Percentiles rank a stretch among this genome's conserved stretches.
Evolutionary conservation across 768 basidiomycete species (phyloP).

Genomic region (Suillus decipiens): DNA sequence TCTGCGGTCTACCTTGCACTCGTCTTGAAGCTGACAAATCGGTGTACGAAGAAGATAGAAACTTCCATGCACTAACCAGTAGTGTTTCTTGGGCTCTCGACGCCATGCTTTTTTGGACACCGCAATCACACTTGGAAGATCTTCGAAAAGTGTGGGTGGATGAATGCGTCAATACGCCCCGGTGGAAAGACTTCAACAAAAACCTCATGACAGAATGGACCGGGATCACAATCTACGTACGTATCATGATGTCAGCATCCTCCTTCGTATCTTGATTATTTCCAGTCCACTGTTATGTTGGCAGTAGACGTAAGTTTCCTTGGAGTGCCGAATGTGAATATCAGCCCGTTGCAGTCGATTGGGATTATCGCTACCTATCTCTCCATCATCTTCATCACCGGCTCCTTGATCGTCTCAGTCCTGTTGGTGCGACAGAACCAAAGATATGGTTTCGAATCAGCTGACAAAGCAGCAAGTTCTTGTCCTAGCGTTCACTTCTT

Average conservation of each 20-base stretch:
- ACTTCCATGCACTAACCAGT: not conserved
- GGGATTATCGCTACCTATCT: conserved; percentile 36
- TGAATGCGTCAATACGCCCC: conserved; percentile 34
- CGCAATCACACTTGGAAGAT: conserved; percentile 41
- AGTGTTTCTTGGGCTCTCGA: conserved; percentile 7
- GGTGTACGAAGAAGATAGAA: not conserved
- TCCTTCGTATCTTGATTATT: not conserved
- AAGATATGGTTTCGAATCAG: conserved; percentile 22
- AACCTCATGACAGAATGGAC: conserved; percentile 49
- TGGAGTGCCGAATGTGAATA: conserved; percentile 28
- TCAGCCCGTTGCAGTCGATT: conserved; percentile 16
- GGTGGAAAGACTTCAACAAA: conserved; percentile 43
- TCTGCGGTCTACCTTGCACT: conserved; percentile 6
- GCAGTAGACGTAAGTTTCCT: conserved; percentile 15
- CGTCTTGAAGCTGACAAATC: conserved; percentile 11
- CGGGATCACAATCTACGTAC: conserved; percentile 49
- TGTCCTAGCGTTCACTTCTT: not conserved
- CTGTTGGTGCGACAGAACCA: conserved; percentile 40
- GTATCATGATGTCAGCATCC: conserved; percentile 14
- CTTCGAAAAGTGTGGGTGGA: conserved; percentile 49
- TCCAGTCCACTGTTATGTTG: conserved; percentile 16
- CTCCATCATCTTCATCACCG: conserved; percentile 37
- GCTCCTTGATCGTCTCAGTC: conserved; percentile 36
- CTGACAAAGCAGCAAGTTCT: conserved; percentile 30
- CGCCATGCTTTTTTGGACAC: conserved; percentile 44